A percentile compares a stretch with the other conserved stretches of the same genome.
These are phyloP conservation scores for Hemisphaericaspora xylanilytica DNA, from an alignment of 1,139 yeast genomes.

Conservation along the genomic window DNA sequence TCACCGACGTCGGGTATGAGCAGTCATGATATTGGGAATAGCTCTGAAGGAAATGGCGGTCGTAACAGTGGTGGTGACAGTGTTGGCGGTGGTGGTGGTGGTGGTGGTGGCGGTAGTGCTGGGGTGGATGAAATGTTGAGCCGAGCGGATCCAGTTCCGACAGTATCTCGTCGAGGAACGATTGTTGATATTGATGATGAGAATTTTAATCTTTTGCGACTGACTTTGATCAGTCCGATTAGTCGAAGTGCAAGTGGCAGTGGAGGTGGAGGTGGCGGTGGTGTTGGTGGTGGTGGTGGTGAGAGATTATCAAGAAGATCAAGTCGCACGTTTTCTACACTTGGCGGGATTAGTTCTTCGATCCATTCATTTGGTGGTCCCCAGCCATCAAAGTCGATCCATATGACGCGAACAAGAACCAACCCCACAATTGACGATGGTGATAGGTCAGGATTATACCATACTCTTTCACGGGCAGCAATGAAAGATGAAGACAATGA, in stretches of 20 bases:
- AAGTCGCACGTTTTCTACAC: neutral
- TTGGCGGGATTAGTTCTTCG: neutral
- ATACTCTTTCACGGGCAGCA: conserved; percentile 28
- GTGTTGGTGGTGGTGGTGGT: neutral
- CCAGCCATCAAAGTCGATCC: neutral
- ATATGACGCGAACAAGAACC: neutral
- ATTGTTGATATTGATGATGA: conserved; percentile 37
- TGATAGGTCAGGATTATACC: conserved; percentile 13
- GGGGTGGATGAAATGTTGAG: neutral
- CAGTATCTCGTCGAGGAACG: conserved; percentile 2
- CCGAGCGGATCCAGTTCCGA: conserved; percentile 6
- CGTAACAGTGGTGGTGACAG: no score
- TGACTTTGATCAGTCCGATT: neutral
- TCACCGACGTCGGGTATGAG: conserved; percentile 18
- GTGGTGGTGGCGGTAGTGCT: no score
- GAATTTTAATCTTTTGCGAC: conserved; percentile 26
- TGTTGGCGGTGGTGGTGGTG: no score
- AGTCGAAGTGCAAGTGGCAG: neutral
- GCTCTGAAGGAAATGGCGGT: no score
- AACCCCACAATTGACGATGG: conserved; percentile 5
- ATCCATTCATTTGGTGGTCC: neutral
- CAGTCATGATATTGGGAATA: conserved; percentile 17
- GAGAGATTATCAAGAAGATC: conserved; percentile 5
- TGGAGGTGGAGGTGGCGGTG: no score
- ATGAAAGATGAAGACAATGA: conserved; percentile 1